Conservation (phyloP, 2,329 filamentous ascomycete genomes). For the Berkeleyomyces rouxiae region DNA sequence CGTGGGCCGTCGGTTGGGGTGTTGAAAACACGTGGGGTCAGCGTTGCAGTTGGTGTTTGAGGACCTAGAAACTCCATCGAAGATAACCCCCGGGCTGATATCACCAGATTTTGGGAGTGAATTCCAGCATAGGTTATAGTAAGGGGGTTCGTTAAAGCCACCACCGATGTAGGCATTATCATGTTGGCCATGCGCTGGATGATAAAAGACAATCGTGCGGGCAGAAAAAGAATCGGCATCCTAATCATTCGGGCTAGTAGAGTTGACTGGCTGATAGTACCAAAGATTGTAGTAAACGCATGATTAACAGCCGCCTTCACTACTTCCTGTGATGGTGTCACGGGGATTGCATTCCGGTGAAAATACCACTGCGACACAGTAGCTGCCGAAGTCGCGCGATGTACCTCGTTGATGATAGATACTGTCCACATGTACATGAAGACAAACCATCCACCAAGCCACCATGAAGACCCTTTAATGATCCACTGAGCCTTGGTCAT, state of each 20-base stretch:
- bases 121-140: slow-evolving; percentile 88
- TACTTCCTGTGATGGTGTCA: slow-evolving; percentile 62
- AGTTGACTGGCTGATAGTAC: slow-evolving; percentile 79
- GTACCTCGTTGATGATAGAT: slow-evolving; percentile 70
- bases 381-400: slow-evolving; percentile 80
- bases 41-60: slow-evolving; percentile 55
- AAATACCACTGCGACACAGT: slow-evolving; percentile 99
- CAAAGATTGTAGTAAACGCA: slow-evolving; percentile 72
- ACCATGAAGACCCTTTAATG: slow-evolving; percentile 81
- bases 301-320: slow-evolving; percentile 71
- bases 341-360: slow-evolving; percentile 67
- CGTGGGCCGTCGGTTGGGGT: slow-evolving; percentile 22
- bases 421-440: slow-evolving; percentile 93
- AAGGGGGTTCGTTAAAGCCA: slow-evolving; percentile 75
- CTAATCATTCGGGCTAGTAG: slow-evolving; percentile 66
- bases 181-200: slow-evolving; percentile 61
- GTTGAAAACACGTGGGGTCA: slow-evolving; percentile 38
- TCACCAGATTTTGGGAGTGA: slow-evolving; percentile 67
- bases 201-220: slow-evolving; percentile 46
- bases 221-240: slow-evolving; percentile 70
- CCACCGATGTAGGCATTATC: slow-evolving; percentile 70
- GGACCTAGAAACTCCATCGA: slow-evolving; percentile 69
- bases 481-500: slow-evolving; percentile 49
- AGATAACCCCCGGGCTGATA: slow-evolving; percentile 61
- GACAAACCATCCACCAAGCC: slow-evolving; percentile 82